Conservation (phyloP, 352 stramenopile species). For the Proteromonas lacertae region DNA sequence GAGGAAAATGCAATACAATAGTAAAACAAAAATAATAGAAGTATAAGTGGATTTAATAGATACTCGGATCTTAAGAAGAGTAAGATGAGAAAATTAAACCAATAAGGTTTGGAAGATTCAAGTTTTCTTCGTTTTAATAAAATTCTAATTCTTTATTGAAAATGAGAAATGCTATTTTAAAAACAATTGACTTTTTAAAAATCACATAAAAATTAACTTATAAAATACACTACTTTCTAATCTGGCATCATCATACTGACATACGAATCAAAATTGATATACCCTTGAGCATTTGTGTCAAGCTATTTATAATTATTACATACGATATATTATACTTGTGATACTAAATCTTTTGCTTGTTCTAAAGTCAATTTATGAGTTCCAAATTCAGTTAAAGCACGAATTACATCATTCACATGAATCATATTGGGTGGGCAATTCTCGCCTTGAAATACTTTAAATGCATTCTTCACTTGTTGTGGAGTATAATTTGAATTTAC, state of each 20-base stretch:
- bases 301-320: slow-evolving; percentile 16
- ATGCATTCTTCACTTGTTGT: slow-evolving; percentile 54
- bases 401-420: slow-evolving; percentile 35
- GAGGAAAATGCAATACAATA: too few species aligned
- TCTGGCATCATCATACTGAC: slow-evolving; percentile 73
- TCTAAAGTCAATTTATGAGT: slow-evolving; percentile 44
- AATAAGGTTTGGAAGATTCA: too few species aligned
- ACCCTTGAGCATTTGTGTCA: slow-evolving; percentile 44
- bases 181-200: too few species aligned
- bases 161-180: too few species aligned
- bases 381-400: slow-evolving; percentile 45
- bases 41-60: too few species aligned
- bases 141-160: too few species aligned
- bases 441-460: slow-evolving; percentile 19
- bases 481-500: slow-evolving; percentile 60
- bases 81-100: too few species aligned
- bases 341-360: slow-evolving; percentile 52
- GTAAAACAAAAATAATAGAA: too few species aligned
- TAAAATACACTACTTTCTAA: too few species aligned
- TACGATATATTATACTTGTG: slow-evolving; percentile 16
- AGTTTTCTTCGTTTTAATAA: too few species aligned
- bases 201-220: too few species aligned
- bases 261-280: slow-evolving; percentile 66
- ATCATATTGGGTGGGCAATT: slow-evolving; percentile 9
- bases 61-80: too few species aligned